phyloP scores from a whole-genome alignment of 148 eudicot genomes.

The Spergularia bocconei region DNA sequence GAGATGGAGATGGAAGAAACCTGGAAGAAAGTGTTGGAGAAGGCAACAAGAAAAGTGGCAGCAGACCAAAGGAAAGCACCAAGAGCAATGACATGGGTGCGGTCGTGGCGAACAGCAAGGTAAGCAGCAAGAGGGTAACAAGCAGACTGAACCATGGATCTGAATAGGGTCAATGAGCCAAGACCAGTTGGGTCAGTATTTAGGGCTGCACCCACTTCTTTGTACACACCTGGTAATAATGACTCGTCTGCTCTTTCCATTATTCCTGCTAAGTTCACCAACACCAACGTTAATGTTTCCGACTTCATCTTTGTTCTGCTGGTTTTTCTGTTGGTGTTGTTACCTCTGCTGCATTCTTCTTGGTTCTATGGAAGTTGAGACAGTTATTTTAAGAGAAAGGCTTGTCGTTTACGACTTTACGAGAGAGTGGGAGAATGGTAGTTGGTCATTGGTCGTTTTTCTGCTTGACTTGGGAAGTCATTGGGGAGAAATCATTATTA shows the following conservation, averaged over 20 bases:
- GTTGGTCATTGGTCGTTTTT: no score
- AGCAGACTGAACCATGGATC: conserved; percentile 69
- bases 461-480: no score
- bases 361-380: no score
- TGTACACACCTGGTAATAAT: conserved; percentile 74
- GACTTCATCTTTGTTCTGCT: conserved; percentile 31
- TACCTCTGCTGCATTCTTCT: no score
- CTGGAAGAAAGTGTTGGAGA: conserved; percentile 66
- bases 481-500: no score
- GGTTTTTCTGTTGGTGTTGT: background rate
- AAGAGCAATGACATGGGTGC: conserved; percentile 72
- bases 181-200: conserved; percentile 75
- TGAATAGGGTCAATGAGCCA: conserved; percentile 70
- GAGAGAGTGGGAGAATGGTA: no score
- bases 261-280: conserved; percentile 74
- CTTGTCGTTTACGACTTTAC: no score
- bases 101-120: conserved; percentile 61
- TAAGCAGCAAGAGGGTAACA: conserved; percentile 85
- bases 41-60: conserved; percentile 74
- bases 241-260: conserved; percentile 89
- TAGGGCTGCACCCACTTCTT: conserved; percentile 70
- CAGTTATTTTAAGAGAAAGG: no score
- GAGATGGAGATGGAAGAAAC: conserved; percentile 20
- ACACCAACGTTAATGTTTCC: conserved; percentile 51
- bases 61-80: conserved; percentile 89